Base-by-base conservation (phyloP, 108 stramenopile genomes). In the Cyclotella sp. region DNA sequence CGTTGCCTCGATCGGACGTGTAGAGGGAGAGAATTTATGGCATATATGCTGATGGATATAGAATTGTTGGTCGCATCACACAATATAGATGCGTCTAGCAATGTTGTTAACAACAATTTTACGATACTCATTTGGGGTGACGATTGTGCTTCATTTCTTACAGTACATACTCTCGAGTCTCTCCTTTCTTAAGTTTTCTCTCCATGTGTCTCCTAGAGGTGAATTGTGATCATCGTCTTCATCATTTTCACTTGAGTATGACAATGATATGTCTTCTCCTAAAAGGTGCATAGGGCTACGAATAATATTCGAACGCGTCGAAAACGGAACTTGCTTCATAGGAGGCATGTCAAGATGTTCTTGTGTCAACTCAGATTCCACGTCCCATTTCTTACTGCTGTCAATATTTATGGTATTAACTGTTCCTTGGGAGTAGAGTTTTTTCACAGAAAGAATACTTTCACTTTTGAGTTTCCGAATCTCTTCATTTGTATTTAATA, bases 11-110 rank as follows among this genome's bases (percentile, higher is more conserved):
- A 92, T 94, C 72, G 87, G 84, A n/a, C 68, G 95, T 40, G 68
- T 44, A 26, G 95, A 96, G 76, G 95, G 95, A 4, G 54, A 84
- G 44, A 74, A 89, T 79, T 65, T 96, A 19, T 96, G 93, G 93
- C 93, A 94, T 45, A 90, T 96, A 60, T 83, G 68, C 57, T 94
- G 77, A 68, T 43, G 10, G 16, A 43, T 8, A 5, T 27, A 22
- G 22, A 5, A 58, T 6, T 27, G 3, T 27, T 27, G 24, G 1
- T 51, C 49, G 8, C 3, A 6, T 24, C 21, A 27, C 57, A 58
- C 24, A 1, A 27, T 11, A 1, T 24, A 58, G 6, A 22, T 27
- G 2, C 26, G 16, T 19, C 3, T 19, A 7, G n/a, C 16, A 51
- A 16, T 51, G n/a, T 1, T 3, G 49, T 3, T 51, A 7, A 51